Percentiles rank a stretch among this genome's conserved stretches.
These are phyloP conservation scores for Lycium ferocissimum DNA, from an alignment of 257 asterid species.

Conservation along the genomic window DNA sequence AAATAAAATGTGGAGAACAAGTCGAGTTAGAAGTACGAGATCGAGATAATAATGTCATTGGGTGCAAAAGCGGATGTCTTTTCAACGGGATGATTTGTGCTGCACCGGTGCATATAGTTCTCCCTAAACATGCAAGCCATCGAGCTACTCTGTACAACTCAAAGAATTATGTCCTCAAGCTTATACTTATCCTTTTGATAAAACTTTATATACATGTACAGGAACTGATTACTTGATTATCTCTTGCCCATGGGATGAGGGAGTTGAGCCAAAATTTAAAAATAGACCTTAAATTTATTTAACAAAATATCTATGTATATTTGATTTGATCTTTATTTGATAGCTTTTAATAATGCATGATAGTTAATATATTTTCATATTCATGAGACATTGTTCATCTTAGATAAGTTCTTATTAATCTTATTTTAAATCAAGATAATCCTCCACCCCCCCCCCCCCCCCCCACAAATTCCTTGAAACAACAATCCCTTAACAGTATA, in stretches of 20 bases:
- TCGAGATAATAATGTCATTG: constrained; percentile 35
- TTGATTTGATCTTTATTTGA: too few species aligned
- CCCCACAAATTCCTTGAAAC: too few species aligned
- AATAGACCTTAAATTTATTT: too few species aligned
- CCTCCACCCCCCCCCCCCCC: too few species aligned
- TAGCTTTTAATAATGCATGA: too few species aligned
- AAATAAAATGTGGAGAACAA: constrained; percentile 34
- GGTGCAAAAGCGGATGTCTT: constrained; percentile 60
- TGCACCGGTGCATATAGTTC: constrained; percentile 48
- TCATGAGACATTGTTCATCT: too few species aligned
- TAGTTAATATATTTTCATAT: too few species aligned
- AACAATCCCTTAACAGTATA: too few species aligned
- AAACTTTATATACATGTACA: constrained; percentile 55
- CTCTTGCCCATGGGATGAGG: constrained; percentile 48
- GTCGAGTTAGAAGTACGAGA: constrained; percentile 41
- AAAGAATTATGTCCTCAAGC: constrained; percentile 52
- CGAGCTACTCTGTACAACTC: constrained; percentile 43
- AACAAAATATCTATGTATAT: too few species aligned
- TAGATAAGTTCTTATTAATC: too few species aligned
- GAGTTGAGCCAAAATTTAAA: neutral
- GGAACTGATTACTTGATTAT: constrained; percentile 45
- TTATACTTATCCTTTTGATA: constrained; percentile 66
- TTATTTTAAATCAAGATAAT: too few species aligned
- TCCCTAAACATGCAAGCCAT: constrained; percentile 50
- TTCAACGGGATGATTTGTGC: constrained; percentile 48